phyloP scores from a whole-genome alignment of 176 grass and related monocot species.

The Musa beccarii region DNA sequence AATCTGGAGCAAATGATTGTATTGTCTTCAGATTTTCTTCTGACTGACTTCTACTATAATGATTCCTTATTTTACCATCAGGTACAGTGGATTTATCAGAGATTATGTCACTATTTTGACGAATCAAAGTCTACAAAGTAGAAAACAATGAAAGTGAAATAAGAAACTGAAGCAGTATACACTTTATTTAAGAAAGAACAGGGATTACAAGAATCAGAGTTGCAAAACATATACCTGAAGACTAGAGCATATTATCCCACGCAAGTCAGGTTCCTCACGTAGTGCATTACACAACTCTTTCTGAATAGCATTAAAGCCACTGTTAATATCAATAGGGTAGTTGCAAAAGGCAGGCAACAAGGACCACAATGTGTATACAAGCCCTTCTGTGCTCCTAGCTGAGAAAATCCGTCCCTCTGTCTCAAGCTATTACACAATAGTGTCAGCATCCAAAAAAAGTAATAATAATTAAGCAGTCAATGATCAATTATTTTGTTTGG shows the following conservation, averaged over 20 bases:
- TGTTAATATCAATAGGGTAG: constrained; percentile 66
- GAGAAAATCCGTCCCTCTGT: constrained; percentile 65
- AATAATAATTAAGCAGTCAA: not conserved
- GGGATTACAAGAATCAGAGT: not conserved
- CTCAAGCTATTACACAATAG: constrained; percentile 46
- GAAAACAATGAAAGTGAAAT: constrained; percentile 17
- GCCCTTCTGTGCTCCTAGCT: constrained; percentile 76
- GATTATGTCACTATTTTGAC: constrained; percentile 69
- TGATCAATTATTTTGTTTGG: not conserved
- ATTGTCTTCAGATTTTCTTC: constrained; percentile 83
- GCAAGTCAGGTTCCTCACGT: constrained; percentile 51
- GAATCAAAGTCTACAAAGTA: constrained; percentile 57
- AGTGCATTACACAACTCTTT: constrained; percentile 62
- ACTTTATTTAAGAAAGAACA: not conserved
- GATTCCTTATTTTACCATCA: constrained; percentile 51
- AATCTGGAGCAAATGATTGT: constrained; percentile 49
- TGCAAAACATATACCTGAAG: constrained; percentile 44
- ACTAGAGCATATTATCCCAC: constrained; percentile 73
- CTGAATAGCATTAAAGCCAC: constrained; percentile 48
- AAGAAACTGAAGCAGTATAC: constrained; percentile 5
- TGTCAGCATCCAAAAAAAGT: not conserved
- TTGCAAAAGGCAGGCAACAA: constrained; percentile 93
- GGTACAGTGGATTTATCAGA: constrained; percentile 31
- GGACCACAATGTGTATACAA: constrained; percentile 80
- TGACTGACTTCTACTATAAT: constrained; percentile 47